Conservation (phyloP, 2,329 filamentous ascomycete species). For the Curvularia hawaiiensis region DNA sequence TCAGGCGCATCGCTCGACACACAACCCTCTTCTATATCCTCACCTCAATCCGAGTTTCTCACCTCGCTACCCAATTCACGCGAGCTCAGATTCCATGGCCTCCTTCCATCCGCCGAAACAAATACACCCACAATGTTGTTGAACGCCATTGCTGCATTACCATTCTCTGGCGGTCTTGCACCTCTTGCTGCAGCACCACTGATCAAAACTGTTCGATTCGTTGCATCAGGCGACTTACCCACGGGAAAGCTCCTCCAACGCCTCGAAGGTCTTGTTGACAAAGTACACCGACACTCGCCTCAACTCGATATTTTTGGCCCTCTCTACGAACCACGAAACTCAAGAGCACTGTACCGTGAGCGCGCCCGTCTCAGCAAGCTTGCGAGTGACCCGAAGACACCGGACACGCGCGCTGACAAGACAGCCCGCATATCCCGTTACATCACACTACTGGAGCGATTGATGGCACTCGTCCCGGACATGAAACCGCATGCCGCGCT, state of each 20-base stretch:
- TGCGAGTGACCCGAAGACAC: conserved; percentile 16
- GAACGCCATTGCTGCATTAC: conserved; percentile 35
- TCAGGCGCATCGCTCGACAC: conserved; percentile 26
- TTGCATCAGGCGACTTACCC: conserved; percentile 33
- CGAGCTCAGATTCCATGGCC: conserved; percentile 24
- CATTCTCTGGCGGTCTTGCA: conserved; percentile 34
- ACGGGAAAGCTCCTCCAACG: conserved; percentile 41
- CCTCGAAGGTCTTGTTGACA: conserved; percentile 42
- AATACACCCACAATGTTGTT: conserved; percentile 27
- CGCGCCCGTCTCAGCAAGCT: conserved; percentile 35
- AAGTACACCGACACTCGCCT: conserved; percentile 37
- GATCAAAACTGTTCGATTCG: conserved; percentile 33
- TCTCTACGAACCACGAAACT: conserved; percentile 31
- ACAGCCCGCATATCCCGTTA: conserved; percentile 38
- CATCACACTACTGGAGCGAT: conserved; percentile 33
- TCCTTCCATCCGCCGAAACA: conserved; percentile 21
- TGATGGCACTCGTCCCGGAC: conserved; percentile 37
- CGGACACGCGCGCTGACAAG: conserved; percentile 33
- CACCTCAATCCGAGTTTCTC: conserved; percentile 26
- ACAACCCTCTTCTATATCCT: conserved; percentile 11
- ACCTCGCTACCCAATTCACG: conserved; percentile 31
- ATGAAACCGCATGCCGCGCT: conserved; percentile 28
- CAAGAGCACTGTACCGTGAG: conserved; percentile 33
- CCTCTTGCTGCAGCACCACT: conserved; percentile 33
- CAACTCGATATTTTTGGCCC: conserved; percentile 38